Base-by-base conservation (phyloP, 2,329 filamentous ascomycete species). In the Aspergillus persii region DNA sequence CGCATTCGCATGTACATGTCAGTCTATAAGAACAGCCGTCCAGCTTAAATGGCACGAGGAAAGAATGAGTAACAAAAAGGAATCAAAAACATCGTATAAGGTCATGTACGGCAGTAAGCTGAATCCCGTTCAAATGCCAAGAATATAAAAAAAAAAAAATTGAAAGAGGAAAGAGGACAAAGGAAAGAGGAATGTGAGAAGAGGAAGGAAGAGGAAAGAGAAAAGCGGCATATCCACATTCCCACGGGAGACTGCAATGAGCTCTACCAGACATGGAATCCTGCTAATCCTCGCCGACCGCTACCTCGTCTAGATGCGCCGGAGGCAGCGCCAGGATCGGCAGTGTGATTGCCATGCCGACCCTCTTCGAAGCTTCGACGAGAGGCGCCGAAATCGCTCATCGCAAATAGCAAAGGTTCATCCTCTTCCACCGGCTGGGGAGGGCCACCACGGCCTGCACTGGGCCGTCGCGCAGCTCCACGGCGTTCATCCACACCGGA, bases 301-400 rank as follows among this genome's bases (percentile, higher is more conserved):
- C 72, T 76, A 7, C 73, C 74, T 50, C 74, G 71, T 49, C 75
- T 64, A 3, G 71, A 75, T 33, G 67, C 68, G 52, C 66, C 60
- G 31, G 59, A 57, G 23, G 55, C 66, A 41, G 63, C 66, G 59
- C 62, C 64, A 3, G 70, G 68, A 52, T 74, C 74, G 18, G 63
- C 61, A 29, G 69, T 68, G 56, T 72, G 71, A 51, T 69, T 73
- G 29, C 70, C 68, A 50, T 72, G 69, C 33, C 74, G 64, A 36
- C 71, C 70, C 63, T 79, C 77, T 59, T 79, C 77, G 27, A 78
- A 63, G 57, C 77, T 79, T 53, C 77, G 73, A 44, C 77, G 70
- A 8, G 76, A 75, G 44, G 67, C 73, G 8, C 76, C 75, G 56
- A 79, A 77, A 54, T 80, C 77, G 58, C 77, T 80, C 77, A 80